Percentiles rank a stretch among this genome's conserved stretches.
phyloP scores from a whole-genome alignment of 257 asterid species.

The Rauvolfia tetraphylla region DNA sequence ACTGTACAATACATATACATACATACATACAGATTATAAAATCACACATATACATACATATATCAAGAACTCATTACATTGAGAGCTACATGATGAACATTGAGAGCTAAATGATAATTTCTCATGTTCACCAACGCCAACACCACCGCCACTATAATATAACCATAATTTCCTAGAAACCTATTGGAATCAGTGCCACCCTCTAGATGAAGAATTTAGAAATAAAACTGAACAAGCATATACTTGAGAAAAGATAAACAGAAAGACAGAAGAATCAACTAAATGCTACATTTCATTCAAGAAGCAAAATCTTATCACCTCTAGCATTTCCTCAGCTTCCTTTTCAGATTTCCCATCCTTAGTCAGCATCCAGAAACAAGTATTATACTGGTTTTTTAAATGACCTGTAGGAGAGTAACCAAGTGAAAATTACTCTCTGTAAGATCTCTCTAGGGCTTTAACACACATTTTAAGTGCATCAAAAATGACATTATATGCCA shows the following conservation, averaged over 20 bases:
- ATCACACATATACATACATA: too few species aligned
- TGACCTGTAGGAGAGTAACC: conserved; percentile 53
- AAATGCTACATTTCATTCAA: neutral
- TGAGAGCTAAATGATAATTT: neutral
- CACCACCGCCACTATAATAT: neutral
- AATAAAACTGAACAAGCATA: neutral
- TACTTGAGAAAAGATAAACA: neutral
- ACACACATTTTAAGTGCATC: neutral
- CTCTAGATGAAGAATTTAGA: neutral
- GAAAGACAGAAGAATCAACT: neutral
- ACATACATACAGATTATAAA: too few species aligned
- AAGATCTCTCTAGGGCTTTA: neutral
- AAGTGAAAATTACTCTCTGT: neutral
- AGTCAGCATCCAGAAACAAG: conserved; percentile 72
- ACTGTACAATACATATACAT: too few species aligned
- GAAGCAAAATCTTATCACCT: conserved; percentile 32
- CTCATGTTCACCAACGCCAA: neutral
- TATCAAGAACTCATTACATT: too few species aligned
- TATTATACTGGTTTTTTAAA: conserved; percentile 50
- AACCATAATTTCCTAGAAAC: neutral
- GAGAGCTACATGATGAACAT: too few species aligned
- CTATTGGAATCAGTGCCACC: neutral
- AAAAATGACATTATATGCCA: neutral
- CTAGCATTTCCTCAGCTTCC: conserved; percentile 56
- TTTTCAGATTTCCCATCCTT: conserved; percentile 50